phyloP scores from a whole-genome alignment of 306 rosid species.

The Rosa rugosa region DNA sequence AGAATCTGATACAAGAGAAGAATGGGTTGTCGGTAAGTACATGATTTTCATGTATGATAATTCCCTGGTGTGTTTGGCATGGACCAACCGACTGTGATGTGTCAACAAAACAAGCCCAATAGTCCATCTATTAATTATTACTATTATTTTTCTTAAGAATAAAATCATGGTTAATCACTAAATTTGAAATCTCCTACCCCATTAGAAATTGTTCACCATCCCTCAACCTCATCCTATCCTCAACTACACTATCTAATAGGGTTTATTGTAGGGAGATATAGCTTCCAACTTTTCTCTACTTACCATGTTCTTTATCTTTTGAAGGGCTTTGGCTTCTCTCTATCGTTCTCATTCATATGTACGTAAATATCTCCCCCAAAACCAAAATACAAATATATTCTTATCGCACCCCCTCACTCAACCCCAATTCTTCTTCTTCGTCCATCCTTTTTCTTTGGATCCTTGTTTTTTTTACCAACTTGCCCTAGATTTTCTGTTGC shows the following conservation, averaged over 20 bases:
- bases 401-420: slow-evolving; percentile 72
- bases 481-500: slow-evolving; percentile 33
- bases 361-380: neutral
- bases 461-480: slow-evolving; percentile 25
- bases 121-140: neutral
- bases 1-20: neutral
- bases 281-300: slow-evolving; percentile 12
- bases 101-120: neutral
- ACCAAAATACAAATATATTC: slow-evolving; percentile 46
- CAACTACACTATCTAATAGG: neutral
- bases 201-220: slow-evolving; percentile 13
- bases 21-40: slow-evolving; percentile 1
- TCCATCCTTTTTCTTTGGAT: slow-evolving; percentile 35
- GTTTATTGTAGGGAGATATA: neutral
- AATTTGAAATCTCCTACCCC: slow-evolving; percentile 4
- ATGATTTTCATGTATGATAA: neutral
- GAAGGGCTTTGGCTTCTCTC: neutral
- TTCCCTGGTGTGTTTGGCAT: neutral
- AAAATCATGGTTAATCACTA: neutral
- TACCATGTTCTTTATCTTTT: neutral
- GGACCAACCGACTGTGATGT: slow-evolving; percentile 9
- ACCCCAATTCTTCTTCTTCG: slow-evolving; percentile 11
- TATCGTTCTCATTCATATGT: neutral
- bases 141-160: neutral
- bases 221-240: slow-evolving; percentile 12